Conservation (phyloP, 2,329 filamentous ascomycete species). For the Cytospora mali region DNA sequence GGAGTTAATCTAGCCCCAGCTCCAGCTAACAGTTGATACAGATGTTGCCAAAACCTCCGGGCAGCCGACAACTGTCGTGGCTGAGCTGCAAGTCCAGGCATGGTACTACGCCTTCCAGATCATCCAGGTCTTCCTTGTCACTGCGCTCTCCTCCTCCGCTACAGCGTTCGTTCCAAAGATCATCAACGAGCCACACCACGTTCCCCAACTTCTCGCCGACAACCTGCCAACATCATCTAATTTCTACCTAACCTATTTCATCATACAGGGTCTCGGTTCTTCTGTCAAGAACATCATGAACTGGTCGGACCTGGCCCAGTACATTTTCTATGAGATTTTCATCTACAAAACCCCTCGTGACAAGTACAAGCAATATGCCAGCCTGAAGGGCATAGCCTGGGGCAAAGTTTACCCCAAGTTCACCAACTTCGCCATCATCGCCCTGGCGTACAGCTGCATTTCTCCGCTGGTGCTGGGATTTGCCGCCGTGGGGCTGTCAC, state of each 20-base stretch:
- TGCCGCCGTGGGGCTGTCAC: conserved; percentile 71
- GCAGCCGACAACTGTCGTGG: conserved; percentile 67
- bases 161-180: conserved; percentile 62
- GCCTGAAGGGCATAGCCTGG: conserved; percentile 71
- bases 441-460: conserved; percentile 80
- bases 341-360: conserved; percentile 76
- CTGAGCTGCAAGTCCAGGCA: conserved; percentile 78
- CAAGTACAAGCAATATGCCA: conserved; percentile 74
- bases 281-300: conserved; percentile 73
- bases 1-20: too few species aligned
- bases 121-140: conserved; percentile 82
- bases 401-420: conserved; percentile 76
- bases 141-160: conserved; percentile 75
- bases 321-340: conserved; percentile 64
- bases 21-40: conserved; percentile 35
- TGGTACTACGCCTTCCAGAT: conserved; percentile 82
- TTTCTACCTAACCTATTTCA: conserved; percentile 63
- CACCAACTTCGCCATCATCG: conserved; percentile 72
- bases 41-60: conserved; percentile 72
- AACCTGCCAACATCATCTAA: conserved; percentile 73
- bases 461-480: conserved; percentile 82
- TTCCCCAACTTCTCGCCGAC: conserved; percentile 60
- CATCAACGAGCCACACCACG: conserved; percentile 58
- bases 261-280: conserved; percentile 32
- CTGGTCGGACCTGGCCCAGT: conserved; percentile 58